A percentile compares a stretch with the other conserved stretches of the same genome.
phyloP scores from a whole-genome alignment of 1,139 yeast genomes.

The Zygoascus meyerae region DNA sequence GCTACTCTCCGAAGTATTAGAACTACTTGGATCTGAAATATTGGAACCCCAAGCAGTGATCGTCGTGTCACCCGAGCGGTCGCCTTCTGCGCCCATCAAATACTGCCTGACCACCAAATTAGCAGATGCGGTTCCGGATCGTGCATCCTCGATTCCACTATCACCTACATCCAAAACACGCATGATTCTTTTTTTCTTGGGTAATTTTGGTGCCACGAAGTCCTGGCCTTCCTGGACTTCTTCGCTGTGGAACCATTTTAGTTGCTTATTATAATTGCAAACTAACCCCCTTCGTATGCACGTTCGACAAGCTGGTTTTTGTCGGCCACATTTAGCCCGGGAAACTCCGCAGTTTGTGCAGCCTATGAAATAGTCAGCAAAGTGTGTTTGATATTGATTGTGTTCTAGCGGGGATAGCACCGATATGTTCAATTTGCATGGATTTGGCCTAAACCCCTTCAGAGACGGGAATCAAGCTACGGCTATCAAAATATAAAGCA shows the following conservation, averaged over 20 bases:
- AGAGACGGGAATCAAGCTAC: no score
- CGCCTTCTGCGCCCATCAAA: neutral
- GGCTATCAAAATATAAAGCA: no score
- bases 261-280: conserved; percentile 5
- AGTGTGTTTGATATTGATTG: neutral
- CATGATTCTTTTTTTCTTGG: neutral
- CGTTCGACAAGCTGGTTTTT: conserved; percentile 5
- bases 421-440: no score
- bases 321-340: conserved; percentile 8
- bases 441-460: no score
- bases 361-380: conserved; percentile 1
- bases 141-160: neutral
- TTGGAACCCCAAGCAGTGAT: neutral
- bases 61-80: neutral
- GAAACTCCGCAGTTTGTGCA: conserved; percentile 8
- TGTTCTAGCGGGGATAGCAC: neutral
- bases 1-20: neutral
- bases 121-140: neutral
- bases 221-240: conserved; percentile 6
- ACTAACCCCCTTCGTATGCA: conserved; percentile 1
- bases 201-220: conserved; percentile 7
- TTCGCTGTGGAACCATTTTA: conserved; percentile 6
- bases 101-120: conserved; percentile 2
- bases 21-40: neutral
- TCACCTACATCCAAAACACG: neutral